Percentiles rank a stretch among this genome's conserved stretches.
Evolutionary conservation across 768 basidiomycete genomes (phyloP).

Genomic region (Coprinopsis strossmayeri): DNA sequence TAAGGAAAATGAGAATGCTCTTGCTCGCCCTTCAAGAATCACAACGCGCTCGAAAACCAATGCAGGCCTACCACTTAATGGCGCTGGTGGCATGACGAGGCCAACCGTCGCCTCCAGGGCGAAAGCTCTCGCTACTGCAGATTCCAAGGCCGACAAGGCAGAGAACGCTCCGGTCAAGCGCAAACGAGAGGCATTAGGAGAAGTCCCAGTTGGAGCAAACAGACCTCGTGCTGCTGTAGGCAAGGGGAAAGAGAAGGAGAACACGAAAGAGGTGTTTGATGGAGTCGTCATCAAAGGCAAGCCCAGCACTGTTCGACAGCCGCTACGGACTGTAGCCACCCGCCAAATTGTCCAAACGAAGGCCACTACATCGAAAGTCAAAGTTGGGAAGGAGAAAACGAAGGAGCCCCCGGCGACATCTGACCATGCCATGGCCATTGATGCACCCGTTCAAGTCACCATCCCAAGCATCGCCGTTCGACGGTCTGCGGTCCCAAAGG

Average conservation of each 20-base stretch:
- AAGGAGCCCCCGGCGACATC: conserved; percentile 11
- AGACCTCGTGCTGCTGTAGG: conserved; percentile 36
- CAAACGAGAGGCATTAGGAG: conserved; percentile 75
- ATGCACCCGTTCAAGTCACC: conserved; percentile 29
- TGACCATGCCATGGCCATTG: conserved; percentile 52
- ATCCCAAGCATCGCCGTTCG: conserved; percentile 37
- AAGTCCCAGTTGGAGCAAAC: conserved; percentile 52
- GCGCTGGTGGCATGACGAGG: conserved; percentile 3
- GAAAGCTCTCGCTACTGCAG: conserved; percentile 36
- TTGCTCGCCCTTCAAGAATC: conserved; percentile 54
- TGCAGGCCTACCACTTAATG: neutral
- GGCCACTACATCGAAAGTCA: conserved; percentile 12
- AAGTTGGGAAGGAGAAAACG: conserved; percentile 22
- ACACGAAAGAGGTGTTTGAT: conserved; percentile 48
- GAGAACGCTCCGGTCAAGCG: conserved; percentile 58
- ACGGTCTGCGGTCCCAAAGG: conserved; percentile 28
- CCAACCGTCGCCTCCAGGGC: conserved; percentile 36
- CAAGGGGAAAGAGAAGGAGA: conserved; percentile 62
- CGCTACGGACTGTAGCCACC: conserved; percentile 47
- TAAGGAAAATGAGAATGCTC: conserved; percentile 74
- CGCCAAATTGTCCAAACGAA: conserved; percentile 30
- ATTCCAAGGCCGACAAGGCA: conserved; percentile 37
- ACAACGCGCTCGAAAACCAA: conserved; percentile 26
- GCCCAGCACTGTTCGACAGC: conserved; percentile 37
- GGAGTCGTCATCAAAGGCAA: conserved; percentile 58